phyloP scores from a whole-genome alignment of 345 rosid species.

The Kernera saxatilis region DNA sequence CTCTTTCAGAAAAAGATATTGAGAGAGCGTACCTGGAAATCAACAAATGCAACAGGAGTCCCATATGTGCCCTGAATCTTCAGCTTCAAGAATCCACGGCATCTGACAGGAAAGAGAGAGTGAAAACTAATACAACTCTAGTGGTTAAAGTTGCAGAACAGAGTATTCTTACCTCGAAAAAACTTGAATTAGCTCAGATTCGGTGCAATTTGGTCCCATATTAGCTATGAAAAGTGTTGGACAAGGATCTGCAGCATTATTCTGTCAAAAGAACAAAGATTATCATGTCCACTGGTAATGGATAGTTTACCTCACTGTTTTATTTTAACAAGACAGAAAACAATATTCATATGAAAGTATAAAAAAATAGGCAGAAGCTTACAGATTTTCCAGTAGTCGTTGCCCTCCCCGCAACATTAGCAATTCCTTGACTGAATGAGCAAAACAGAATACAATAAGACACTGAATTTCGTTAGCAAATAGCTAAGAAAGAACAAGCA shows the following conservation, averaged over 20 bases:
- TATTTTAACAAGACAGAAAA: background rate
- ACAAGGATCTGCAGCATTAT: constrained; percentile 53
- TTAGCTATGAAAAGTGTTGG: constrained; percentile 88
- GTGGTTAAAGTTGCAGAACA: background rate
- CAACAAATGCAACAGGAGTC: constrained; percentile 83
- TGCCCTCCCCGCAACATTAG: constrained; percentile 41
- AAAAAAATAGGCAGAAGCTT: constrained; percentile 15
- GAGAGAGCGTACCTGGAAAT: constrained; percentile 58
- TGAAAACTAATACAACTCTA: constrained; percentile 3
- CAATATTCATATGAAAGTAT: background rate
- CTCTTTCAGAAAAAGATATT: background rate
- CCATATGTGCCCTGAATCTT: constrained; percentile 83
- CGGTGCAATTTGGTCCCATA: constrained; percentile 75
- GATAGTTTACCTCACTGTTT: background rate
- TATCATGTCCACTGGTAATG: background rate
- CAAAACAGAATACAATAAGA: constrained; percentile 15
- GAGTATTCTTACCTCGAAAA: constrained; percentile 57
- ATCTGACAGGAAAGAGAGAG: constrained; percentile 36
- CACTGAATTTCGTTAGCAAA: background rate
- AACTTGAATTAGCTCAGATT: constrained; percentile 71
- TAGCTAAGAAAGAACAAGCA: constrained; percentile 18
- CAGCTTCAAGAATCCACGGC: constrained; percentile 76
- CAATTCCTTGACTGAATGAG: constrained; percentile 45
- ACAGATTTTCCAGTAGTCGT: constrained; percentile 43
- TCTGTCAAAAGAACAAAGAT: constrained; percentile 35